Base-by-base conservation (phyloP, 345 rosid genomes). In the Eucalyptus erythrocorys region DNA sequence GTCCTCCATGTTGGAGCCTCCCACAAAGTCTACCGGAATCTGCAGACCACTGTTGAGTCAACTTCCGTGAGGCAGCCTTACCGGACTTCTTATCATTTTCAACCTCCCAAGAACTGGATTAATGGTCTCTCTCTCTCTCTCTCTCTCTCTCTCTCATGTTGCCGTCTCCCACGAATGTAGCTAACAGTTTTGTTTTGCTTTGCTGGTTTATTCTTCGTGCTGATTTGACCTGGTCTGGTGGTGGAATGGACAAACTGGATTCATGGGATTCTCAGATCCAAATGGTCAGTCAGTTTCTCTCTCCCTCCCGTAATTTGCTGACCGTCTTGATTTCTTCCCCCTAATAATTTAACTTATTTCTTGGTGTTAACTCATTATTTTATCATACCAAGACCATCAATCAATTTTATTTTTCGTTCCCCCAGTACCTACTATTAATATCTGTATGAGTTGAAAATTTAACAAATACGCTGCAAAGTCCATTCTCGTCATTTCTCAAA, bases 41-140 rank as follows among this genome's bases (percentile, higher is more conserved):
- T 93, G 80, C 93, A 88, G 45, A 64, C 24, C 87, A 26, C 86
- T 9, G 87, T 61, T 9, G 2, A 89, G 6, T 16, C 81, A 37
- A 3, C 81, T 42, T n/a, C 55, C n/a, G 50, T n/a, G 57, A 42
- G 27, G 84, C 96, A 96, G 89, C 96, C 96, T 81, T 95, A 96
- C 86, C 91, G 96, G 88, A 96, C 98, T 43, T 94, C 89, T 59
- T 96, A 90, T 82, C 97, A 96, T 87, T 96, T 96, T 85, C 97
- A 96, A 85, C 96, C 97, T 50, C 92, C 94, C 88, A 93, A 92
- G 88, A 95, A 95, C 85, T 96, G 98, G 98, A 94, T 95, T 91
- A 96, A 95, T 87, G 98, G 98, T 96, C 61, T 16, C 42, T 24
- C 68, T 40, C 68, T 59, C 40, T 43, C 22, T 55, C 42, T 8